phyloP scores from a whole-genome alignment of 2,329 filamentous ascomycete species.

The Exophiala lecanii-corni region DNA sequence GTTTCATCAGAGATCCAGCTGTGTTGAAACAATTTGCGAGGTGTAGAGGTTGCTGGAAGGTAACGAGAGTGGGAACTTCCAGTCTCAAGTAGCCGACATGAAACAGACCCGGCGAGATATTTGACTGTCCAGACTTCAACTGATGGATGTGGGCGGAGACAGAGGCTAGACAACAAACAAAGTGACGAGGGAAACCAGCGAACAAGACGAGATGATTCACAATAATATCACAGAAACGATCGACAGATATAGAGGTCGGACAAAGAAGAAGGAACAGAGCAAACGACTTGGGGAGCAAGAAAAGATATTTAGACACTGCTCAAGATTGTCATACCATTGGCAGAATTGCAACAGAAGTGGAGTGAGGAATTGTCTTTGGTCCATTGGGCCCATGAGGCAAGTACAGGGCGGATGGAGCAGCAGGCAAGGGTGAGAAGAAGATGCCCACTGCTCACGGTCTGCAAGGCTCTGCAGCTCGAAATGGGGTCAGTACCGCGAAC shows the following conservation, averaged over 20 bases:
- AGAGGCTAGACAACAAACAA: too few species aligned
- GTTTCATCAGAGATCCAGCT: too few species aligned
- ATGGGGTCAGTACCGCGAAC: conserved; percentile 11
- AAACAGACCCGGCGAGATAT: too few species aligned
- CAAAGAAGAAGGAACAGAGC: neutral
- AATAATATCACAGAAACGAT: neutral
- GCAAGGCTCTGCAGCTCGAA: conserved; percentile 17
- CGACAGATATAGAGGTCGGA: neutral
- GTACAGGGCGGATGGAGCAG: neutral
- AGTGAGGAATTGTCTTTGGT: neutral
- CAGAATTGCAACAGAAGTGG: neutral
- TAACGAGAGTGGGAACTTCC: too few species aligned
- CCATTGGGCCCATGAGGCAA: neutral
- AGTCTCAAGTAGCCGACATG: too few species aligned
- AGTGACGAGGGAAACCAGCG: neutral
- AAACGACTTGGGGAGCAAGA: neutral
- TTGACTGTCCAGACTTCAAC: too few species aligned
- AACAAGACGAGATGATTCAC: neutral
- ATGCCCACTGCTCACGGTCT: conserved; percentile 18
- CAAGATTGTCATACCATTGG: neutral
- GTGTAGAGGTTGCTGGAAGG: too few species aligned
- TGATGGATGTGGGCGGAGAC: too few species aligned
- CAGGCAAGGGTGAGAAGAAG: conserved; percentile 12
- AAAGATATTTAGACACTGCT: neutral
- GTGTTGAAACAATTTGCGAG: too few species aligned